These are phyloP conservation scores for Debaryomyces robertsiae DNA, from an alignment of 1,139 yeast species.

Conservation along the genomic window DNA sequence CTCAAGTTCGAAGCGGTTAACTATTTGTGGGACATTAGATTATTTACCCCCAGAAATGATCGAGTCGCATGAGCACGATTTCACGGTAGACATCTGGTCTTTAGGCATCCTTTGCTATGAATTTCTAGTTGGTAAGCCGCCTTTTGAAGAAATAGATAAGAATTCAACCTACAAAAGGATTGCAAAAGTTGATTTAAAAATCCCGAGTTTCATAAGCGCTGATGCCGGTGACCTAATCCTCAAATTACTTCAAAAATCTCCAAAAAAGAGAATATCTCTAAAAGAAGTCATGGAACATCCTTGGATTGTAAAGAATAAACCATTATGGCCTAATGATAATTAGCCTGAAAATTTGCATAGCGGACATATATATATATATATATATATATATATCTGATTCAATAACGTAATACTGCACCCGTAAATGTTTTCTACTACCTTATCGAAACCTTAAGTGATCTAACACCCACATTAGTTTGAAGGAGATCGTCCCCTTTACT, in stretches of 20 bases:
- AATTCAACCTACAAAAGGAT: conserved; percentile 79
- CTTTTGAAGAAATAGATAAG: conserved; percentile 81
- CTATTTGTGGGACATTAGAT: conserved; percentile 94
- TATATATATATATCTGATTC: neutral
- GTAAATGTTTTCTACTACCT: too few relatives aligned
- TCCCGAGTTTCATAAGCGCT: conserved; percentile 67
- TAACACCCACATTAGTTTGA: too few relatives aligned
- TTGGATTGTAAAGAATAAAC: conserved; percentile 73
- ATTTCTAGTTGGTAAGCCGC: conserved; percentile 84
- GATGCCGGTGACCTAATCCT: conserved; percentile 80
- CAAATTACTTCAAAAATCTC: conserved; percentile 62
- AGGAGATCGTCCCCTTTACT: too few relatives aligned
- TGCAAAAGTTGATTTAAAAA: conserved; percentile 68
- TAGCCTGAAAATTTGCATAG: conserved; percentile 11
- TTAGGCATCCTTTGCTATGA: conserved; percentile 87
- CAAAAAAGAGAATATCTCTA: conserved; percentile 64
- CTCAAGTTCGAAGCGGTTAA: conserved; percentile 60
- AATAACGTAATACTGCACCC: too few relatives aligned
- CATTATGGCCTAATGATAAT: conserved; percentile 37
- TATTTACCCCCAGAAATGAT: conserved; percentile 96
- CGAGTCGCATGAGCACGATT: conserved; percentile 77
- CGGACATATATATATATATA: too few relatives aligned
- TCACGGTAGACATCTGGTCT: conserved; percentile 88
- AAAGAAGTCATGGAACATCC: conserved; percentile 71
- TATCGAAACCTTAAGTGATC: too few relatives aligned